Evolutionary conservation across 768 basidiomycete species (phyloP), one percentile per base, ranked within the genome.

Genomic region (Tricholoma sp.): DNA sequence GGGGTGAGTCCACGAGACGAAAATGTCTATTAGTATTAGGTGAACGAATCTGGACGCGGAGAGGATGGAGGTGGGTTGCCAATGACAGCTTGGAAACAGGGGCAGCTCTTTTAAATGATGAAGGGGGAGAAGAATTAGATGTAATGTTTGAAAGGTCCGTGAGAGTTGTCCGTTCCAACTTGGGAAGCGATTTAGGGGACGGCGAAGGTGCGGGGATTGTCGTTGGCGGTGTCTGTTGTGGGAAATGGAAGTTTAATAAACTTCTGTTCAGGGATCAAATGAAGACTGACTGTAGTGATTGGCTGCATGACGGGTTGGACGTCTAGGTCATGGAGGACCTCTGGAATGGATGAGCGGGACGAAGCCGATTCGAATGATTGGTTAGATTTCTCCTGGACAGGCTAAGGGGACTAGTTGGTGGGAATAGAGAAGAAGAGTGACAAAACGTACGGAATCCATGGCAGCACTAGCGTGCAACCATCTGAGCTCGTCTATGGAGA

Each of bases 401-500:
- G 24, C 21, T 47, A n/a, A 21, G 11, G 14, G 14, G 22, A n/a
- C 18, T 4, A 27, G 11, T 43, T 43, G 4, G 18, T 1, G 8
- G 19, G 4, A 21, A 24, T 10, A 24, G 5, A 34, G 19, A 24
- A n/a, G 0, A 16, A 24, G 16, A 18, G n/a, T 9, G 21, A 12
- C 18, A 29, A 31, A 8, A 52, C 57, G 35, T 57, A 58, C 62
- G 32, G 62, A 57, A 21, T 62, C 58, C 14, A 59, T 29, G 4
- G 57, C 60, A 19, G 57, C 65, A 41, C 73, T 76, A 24, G 78
- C 79, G 50, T 76, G 72, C 18, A 82, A 70, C 80, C 80, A 82
- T 21, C 76, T 69, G 52, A 80, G 68, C 65, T 80, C 80, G 59
- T 80, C 80, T 56, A 72, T 69, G 55, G 75, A 74, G 57, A 76